Percentiles rank a stretch among this genome's conserved stretches.
Evolutionary conservation across 139 green algal genomes (phyloP).

Genomic region (Picochlorum sp.): DNA sequence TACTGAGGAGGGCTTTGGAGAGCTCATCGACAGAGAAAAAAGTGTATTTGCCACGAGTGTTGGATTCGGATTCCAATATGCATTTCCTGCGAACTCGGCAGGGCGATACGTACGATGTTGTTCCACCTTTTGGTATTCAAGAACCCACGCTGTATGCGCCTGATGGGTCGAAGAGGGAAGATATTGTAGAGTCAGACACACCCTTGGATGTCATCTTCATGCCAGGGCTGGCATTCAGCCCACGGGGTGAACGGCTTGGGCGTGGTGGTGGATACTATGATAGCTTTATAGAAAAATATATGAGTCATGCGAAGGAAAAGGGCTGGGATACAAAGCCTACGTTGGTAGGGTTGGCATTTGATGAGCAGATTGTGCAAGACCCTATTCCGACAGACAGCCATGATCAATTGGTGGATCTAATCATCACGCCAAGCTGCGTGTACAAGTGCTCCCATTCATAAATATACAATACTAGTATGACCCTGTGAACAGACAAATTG

Average conservation of each 20-base stretch:
- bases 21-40: background rate
- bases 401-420: slow-evolving; percentile 34
- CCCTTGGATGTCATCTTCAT: slow-evolving; percentile 66
- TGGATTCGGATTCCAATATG: slow-evolving; percentile 70
- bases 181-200: slow-evolving; percentile 21
- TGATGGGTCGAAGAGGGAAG: slow-evolving; percentile 37
- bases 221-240: slow-evolving; percentile 70
- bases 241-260: slow-evolving; percentile 44
- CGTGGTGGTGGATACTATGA: slow-evolving; percentile 69
- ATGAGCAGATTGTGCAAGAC: slow-evolving; percentile 31
- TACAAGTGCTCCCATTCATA: background rate
- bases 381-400: slow-evolving; percentile 23
- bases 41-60: slow-evolving; percentile 61
- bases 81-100: slow-evolving; percentile 47
- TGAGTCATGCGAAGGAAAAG: slow-evolving; percentile 1
- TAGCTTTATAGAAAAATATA: slow-evolving; percentile 33
- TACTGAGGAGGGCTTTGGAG: slow-evolving; percentile 37
- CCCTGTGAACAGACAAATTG: no score
- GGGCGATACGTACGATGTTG: slow-evolving; percentile 24
- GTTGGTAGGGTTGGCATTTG: slow-evolving; percentile 42
- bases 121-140: slow-evolving; percentile 67
- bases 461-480: background rate
- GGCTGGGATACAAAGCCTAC: slow-evolving; percentile 24
- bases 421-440: slow-evolving; percentile 27
- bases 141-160: slow-evolving; percentile 43